phyloP scores from a whole-genome alignment of 1,139 yeast species.

The Ogataea hybrid region DNA sequence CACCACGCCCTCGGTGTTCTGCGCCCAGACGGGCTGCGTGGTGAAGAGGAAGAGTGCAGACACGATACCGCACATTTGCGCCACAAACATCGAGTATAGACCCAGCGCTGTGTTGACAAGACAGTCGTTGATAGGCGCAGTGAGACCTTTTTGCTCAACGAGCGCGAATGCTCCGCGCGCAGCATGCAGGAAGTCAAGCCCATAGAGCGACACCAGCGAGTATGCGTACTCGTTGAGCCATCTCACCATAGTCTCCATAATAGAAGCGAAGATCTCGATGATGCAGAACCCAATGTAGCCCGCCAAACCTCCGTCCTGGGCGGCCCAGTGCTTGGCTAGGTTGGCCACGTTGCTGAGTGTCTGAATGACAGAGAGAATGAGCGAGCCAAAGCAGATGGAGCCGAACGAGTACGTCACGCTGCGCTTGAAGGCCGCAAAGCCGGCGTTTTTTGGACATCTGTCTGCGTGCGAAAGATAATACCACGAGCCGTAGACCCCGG shows the following conservation, averaged over 20 bases:
- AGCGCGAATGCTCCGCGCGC: conserved; percentile 78
- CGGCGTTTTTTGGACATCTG: conserved; percentile 62
- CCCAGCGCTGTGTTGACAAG: conserved; percentile 71
- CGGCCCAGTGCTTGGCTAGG: conserved; percentile 11
- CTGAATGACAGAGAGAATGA: conserved; percentile 67
- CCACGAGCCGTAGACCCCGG: conserved; percentile 88
- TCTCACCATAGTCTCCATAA: conserved; percentile 70
- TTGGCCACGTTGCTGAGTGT: conserved; percentile 6
- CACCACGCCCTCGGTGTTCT: conserved; percentile 61
- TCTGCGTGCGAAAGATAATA: conserved; percentile 63
- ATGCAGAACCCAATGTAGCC: conserved; percentile 7
- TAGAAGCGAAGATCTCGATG: conserved; percentile 51
- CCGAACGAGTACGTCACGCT: conserved; percentile 86
- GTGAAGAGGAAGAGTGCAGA: conserved; percentile 66
- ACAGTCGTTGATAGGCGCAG: conserved; percentile 53
- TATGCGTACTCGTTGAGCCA: conserved; percentile 89
- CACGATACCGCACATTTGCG: conserved; percentile 63
- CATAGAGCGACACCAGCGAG: conserved; percentile 80
- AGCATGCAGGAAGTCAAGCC: conserved; percentile 66
- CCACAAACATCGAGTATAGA: conserved; percentile 67
- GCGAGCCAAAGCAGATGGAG: conserved; percentile 81
- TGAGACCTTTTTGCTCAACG: conserved; percentile 72
- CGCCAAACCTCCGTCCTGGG: conserved; percentile 7
- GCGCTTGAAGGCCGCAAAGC: conserved; percentile 73
- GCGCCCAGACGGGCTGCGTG: conserved; percentile 69